Evolutionary conservation across 495 filamentous ascomycete genomes (phyloP).

Genomic region (Penicillium odoratum): DNA sequence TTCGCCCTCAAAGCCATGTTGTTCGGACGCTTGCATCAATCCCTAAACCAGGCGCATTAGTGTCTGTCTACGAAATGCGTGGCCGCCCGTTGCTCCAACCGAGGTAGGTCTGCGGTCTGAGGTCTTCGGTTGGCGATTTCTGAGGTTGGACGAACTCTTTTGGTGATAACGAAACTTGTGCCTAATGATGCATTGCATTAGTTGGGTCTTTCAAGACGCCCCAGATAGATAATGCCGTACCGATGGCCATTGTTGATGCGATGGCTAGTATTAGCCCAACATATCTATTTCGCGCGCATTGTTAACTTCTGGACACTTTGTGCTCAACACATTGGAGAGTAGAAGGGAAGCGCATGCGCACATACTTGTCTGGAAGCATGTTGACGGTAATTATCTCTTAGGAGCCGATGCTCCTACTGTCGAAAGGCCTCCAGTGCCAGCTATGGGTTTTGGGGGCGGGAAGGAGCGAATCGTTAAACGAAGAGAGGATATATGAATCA

Average conservation of each 20-base stretch:
- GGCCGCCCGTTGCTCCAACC: neutral
- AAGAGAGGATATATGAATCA: slow-evolving; percentile 6
- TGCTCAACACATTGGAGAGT: slow-evolving; percentile 8
- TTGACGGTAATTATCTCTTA: slow-evolving; percentile 37
- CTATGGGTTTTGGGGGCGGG: slow-evolving; percentile 19
- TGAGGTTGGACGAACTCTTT: slow-evolving; percentile 63
- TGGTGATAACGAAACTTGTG: slow-evolving; percentile 91
- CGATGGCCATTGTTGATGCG: slow-evolving; percentile 88
- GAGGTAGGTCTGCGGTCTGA: neutral
- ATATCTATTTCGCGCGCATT: slow-evolving; percentile 60
- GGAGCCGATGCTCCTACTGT: slow-evolving; percentile 47
- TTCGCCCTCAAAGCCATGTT: slow-evolving; percentile 94
- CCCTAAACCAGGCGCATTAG: slow-evolving; percentile 56
- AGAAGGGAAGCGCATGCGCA: slow-evolving; percentile 1
- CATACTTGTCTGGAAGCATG: slow-evolving; percentile 89
- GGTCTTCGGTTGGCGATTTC: slow-evolving; percentile 9
- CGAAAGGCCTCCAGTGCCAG: slow-evolving; percentile 41
- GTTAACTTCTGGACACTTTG: slow-evolving; percentile 35
- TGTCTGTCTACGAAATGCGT: neutral
- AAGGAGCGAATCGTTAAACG: slow-evolving; percentile 23
- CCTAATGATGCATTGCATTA: slow-evolving; percentile 49
- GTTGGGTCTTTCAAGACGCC: neutral
- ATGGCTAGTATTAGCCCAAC: slow-evolving; percentile 88
- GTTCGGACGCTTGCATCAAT: slow-evolving; percentile 82
- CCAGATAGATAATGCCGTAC: slow-evolving; percentile 49